A percentile compares a stretch with the other conserved stretches of the same genome.
Evolutionary conservation across 495 filamentous ascomycete species (phyloP).

Genomic region (Paragyromitra xinjiangensis): DNA sequence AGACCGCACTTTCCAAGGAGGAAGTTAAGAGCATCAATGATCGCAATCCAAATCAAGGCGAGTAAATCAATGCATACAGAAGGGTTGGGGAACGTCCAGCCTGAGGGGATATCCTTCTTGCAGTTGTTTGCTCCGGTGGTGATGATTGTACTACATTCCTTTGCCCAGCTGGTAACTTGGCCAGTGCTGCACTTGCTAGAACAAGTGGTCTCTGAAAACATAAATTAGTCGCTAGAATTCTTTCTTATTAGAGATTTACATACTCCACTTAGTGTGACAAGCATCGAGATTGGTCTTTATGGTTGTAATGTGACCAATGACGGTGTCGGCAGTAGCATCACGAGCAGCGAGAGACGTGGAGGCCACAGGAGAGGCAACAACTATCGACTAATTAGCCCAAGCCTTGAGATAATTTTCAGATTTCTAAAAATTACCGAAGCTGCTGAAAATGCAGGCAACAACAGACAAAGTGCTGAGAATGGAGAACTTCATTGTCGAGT

Average conservation of each 20-base stretch:
- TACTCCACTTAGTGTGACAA: conserved; percentile 16
- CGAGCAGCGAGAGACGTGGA: conserved; percentile 2
- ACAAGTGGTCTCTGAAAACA: neutral
- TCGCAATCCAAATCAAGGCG: neutral
- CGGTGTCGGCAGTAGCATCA: neutral
- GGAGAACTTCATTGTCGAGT: conserved; percentile 17
- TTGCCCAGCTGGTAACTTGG: neutral
- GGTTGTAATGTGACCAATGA: neutral
- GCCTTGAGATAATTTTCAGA: neutral
- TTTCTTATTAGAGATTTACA: neutral
- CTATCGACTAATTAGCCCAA: conserved; percentile 8
- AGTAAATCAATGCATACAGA: neutral
- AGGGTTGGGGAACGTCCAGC: neutral
- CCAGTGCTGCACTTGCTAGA: neutral
- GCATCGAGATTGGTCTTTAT: neutral
- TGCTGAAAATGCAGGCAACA: conserved; percentile 14
- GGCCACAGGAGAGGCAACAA: conserved; percentile 7
- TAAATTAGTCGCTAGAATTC: neutral
- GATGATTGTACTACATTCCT: neutral
- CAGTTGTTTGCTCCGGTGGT: neutral
- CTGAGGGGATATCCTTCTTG: neutral
- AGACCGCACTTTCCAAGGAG: conserved; percentile 23
- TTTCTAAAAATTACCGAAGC: conserved; percentile 8
- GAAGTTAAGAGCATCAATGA: neutral
- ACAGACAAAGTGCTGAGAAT: conserved; percentile 25